phyloP scores from a whole-genome alignment of 2,329 filamentous ascomycete species.

The Exophiala oligosperma region DNA sequence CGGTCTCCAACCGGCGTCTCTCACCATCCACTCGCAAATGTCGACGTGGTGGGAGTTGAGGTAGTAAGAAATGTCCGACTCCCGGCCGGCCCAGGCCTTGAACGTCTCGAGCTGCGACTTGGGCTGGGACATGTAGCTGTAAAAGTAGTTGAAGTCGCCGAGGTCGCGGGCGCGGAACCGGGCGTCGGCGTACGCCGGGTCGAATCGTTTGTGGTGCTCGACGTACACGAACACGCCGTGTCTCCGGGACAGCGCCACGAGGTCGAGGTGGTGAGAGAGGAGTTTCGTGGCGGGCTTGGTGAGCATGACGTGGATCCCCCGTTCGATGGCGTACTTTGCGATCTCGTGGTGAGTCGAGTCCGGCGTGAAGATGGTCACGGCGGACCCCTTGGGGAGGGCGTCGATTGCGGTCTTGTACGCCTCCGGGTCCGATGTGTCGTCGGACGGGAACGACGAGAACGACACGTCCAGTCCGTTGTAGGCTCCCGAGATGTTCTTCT shows the following conservation, averaged over 20 bases:
- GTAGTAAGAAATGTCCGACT: constrained; percentile 94
- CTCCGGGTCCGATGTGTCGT: constrained; percentile 70
- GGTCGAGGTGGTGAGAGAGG: constrained; percentile 73
- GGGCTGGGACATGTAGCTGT: constrained; percentile 92
- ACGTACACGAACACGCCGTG: constrained; percentile 86
- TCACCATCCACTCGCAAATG: constrained; percentile 88
- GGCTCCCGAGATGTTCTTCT: constrained; percentile 81
- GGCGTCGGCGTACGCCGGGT: constrained; percentile 89
- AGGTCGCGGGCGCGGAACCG: constrained; percentile 65
- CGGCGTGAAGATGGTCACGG: constrained; percentile 94
- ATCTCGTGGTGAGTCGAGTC: constrained; percentile 93
- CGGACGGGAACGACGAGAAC: constrained; percentile 78
- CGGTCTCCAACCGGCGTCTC: constrained; percentile 73
- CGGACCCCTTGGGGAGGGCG: constrained; percentile 72
- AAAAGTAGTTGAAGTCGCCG: constrained; percentile 98
- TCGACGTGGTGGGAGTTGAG: constrained; percentile 94
- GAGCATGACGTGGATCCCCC: constrained; percentile 84
- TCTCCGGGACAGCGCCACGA: constrained; percentile 70
- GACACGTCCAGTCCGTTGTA: constrained; percentile 89
- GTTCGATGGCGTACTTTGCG: constrained; percentile 86
- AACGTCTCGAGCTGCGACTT: constrained; percentile 92
- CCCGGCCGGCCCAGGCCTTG: constrained; percentile 88
- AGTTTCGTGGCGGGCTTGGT: constrained; percentile 92
- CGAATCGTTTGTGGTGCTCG: constrained; percentile 96
- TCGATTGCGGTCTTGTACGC: constrained; percentile 90